phyloP scores from a whole-genome alignment of 1,284 basidiomycete genomes.

The Fomes fomentarius region DNA sequence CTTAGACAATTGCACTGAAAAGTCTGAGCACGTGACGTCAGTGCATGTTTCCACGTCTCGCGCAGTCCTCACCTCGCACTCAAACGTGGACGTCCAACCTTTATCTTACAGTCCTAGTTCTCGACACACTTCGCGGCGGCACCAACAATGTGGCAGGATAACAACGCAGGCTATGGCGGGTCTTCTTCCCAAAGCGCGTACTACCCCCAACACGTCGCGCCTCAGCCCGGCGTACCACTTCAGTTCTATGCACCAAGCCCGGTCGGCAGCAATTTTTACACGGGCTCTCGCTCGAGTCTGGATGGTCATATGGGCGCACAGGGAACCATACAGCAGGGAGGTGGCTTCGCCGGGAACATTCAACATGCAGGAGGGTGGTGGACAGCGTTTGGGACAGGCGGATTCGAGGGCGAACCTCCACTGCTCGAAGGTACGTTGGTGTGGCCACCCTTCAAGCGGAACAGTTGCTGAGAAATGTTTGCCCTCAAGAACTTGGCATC shows the following conservation, averaged over 20 bases:
- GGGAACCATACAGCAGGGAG: conserved; percentile 52
- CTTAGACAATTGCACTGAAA: conserved; percentile 3
- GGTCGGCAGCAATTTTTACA: conserved; percentile 63
- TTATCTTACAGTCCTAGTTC: conserved; percentile 5
- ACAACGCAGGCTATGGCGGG: conserved; percentile 49
- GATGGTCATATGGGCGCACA: conserved; percentile 69
- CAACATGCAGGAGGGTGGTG: conserved; percentile 81
- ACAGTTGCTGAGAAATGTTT: too few species aligned
- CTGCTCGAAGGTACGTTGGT: conserved; percentile 82
- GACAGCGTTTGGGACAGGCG: conserved; percentile 94
- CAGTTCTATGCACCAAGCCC: conserved; percentile 71
- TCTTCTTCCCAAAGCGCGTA: conserved; percentile 62
- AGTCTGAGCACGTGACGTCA: conserved; percentile 23
- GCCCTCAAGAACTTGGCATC: conserved; percentile 99
- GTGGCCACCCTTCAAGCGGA: too few species aligned
- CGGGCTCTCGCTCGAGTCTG: conserved; percentile 70
- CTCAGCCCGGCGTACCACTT: conserved; percentile 58
- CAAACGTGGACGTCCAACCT: conserved; percentile 11
- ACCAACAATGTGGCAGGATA: conserved; percentile 72
- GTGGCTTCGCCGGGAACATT: conserved; percentile 71
- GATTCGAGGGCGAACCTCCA: conserved; percentile 93
- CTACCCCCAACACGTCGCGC: conserved; percentile 48
- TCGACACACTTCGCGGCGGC: neutral
- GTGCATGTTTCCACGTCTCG: conserved; percentile 23
- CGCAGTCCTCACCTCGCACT: conserved; percentile 11